These are phyloP conservation scores for Diaporthe destruens DNA, from an alignment of 2,329 filamentous ascomycete genomes.

Conservation along the genomic window DNA sequence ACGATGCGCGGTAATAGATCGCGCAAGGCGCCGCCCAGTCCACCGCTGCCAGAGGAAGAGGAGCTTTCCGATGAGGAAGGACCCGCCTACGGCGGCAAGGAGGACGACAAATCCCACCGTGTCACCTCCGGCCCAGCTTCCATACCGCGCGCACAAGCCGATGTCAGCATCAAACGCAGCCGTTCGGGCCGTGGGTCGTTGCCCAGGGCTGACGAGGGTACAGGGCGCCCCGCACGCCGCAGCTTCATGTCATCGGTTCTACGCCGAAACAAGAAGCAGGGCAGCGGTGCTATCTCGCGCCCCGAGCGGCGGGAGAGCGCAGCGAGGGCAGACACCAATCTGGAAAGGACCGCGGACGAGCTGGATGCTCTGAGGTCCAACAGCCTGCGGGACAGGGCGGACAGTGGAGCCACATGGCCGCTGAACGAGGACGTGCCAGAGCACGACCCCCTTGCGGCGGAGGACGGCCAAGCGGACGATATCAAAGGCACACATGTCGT, in stretches of 20 bases:
- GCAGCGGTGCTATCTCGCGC: slow-evolving; percentile 65
- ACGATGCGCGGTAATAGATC: slow-evolving; percentile 41
- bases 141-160: slow-evolving; percentile 39
- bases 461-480: slow-evolving; percentile 47
- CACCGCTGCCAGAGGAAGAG: slow-evolving; percentile 59
- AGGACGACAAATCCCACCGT: background rate
- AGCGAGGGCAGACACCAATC: slow-evolving; percentile 71
- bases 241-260: slow-evolving; percentile 70
- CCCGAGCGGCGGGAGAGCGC: slow-evolving; percentile 66
- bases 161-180: slow-evolving; percentile 53
- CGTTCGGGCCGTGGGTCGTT: slow-evolving; percentile 56
- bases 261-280: slow-evolving; percentile 70
- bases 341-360: slow-evolving; percentile 70
- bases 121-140: slow-evolving; percentile 29
- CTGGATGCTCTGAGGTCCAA: slow-evolving; percentile 60
- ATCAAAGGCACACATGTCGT: slow-evolving; percentile 53
- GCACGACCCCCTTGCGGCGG: slow-evolving; percentile 16
- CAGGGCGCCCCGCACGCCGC: slow-evolving; percentile 48
- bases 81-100: slow-evolving; percentile 60
- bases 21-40: slow-evolving; percentile 41
- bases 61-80: slow-evolving; percentile 67
- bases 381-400: slow-evolving; percentile 38
- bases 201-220: slow-evolving; percentile 44
- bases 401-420: slow-evolving; percentile 47
- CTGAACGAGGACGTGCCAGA: slow-evolving; percentile 41